Percentiles rank a stretch among this genome's conserved stretches.
phyloP scores from a whole-genome alignment of 192 early-diverging fungal species.

The Coemansia sp. region DNA sequence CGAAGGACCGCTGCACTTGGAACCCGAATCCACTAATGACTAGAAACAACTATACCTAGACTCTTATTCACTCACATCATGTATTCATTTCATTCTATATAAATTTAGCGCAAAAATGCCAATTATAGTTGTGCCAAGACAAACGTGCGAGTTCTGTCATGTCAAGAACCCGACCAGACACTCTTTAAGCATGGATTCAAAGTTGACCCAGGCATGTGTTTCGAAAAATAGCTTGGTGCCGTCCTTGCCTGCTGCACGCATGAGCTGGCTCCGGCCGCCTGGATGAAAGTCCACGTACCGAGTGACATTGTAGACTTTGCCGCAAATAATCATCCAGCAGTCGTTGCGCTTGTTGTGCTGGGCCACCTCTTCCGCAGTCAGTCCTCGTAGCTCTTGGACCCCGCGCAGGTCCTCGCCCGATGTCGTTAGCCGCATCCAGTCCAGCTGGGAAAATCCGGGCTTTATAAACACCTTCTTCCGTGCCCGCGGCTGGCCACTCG shows the following conservation, averaged over 20 bases:
- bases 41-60: neutral
- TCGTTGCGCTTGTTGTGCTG: constrained; percentile 74
- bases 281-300: constrained; percentile 88
- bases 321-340: constrained; percentile 85
- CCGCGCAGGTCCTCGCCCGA: constrained; percentile 69
- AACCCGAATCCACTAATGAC: constrained; percentile 9
- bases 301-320: constrained; percentile 91
- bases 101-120: neutral
- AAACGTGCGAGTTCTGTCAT: neutral
- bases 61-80: neutral
- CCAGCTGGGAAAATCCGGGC: constrained; percentile 85
- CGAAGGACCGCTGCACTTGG: constrained; percentile 32
- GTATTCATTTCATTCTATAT: neutral
- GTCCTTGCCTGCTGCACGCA: constrained; percentile 88
- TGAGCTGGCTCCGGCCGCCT: constrained; percentile 75
- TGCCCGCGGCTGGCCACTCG: constrained; percentile 4
- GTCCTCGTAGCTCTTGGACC: constrained; percentile 24
- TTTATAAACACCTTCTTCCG: constrained; percentile 78
- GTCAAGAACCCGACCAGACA: constrained; percentile 66
- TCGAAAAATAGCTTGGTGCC: constrained; percentile 83
- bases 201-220: constrained; percentile 95
- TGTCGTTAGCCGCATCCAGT: constrained; percentile 84
- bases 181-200: constrained; percentile 79
- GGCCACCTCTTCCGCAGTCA: constrained; percentile 71
- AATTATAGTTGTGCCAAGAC: no score